These are phyloP conservation scores for Pseudocercospora eumusae DNA, from an alignment of 2,329 filamentous ascomycete genomes.

Conservation along the genomic window DNA sequence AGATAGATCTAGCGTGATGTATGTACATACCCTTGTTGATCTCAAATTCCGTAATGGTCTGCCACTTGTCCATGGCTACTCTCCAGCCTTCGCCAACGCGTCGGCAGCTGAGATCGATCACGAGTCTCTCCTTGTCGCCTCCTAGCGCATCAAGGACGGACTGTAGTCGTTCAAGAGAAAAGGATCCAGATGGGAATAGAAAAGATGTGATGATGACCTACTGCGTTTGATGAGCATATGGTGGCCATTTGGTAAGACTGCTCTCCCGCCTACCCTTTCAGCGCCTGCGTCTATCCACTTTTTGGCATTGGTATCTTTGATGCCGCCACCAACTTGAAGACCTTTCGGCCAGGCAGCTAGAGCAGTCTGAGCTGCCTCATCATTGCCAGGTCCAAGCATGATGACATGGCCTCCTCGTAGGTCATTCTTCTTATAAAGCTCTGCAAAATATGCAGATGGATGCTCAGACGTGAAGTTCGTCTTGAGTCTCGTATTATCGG, in stretches of 20 bases:
- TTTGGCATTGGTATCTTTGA: slow-evolving; percentile 79
- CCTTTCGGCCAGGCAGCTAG: slow-evolving; percentile 74
- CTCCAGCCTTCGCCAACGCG: slow-evolving; percentile 77
- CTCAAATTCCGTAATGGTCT: slow-evolving; percentile 95
- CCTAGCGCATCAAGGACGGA: slow-evolving; percentile 71
- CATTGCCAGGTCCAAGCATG: slow-evolving; percentile 89
- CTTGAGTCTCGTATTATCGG: slow-evolving; percentile 56
- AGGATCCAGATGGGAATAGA: slow-evolving; percentile 81
- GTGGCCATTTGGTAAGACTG: slow-evolving; percentile 7
- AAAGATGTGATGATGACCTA: slow-evolving; percentile 97
- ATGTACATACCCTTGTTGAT: slow-evolving; percentile 70
- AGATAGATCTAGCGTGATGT: slow-evolving; percentile 3
- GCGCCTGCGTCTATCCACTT: slow-evolving; percentile 87
- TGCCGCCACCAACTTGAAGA: slow-evolving; percentile 91
- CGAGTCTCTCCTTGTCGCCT: slow-evolving; percentile 75
- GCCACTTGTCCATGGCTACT: slow-evolving; percentile 99
- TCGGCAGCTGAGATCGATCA: slow-evolving; percentile 93
- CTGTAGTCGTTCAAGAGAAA: slow-evolving; percentile 75
- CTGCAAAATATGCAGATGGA: slow-evolving; percentile 77
- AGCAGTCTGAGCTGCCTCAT: slow-evolving; percentile 74
- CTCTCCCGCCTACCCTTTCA: slow-evolving; percentile 67
- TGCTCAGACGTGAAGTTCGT: slow-evolving; percentile 91
- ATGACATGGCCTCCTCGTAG: slow-evolving; percentile 88
- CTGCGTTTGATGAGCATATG: slow-evolving; percentile 33
- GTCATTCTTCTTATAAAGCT: slow-evolving; percentile 73